Evolutionary conservation across 371 early-diverging fungal genomes (phyloP).

Genomic region (Umbelopsis sp.): DNA sequence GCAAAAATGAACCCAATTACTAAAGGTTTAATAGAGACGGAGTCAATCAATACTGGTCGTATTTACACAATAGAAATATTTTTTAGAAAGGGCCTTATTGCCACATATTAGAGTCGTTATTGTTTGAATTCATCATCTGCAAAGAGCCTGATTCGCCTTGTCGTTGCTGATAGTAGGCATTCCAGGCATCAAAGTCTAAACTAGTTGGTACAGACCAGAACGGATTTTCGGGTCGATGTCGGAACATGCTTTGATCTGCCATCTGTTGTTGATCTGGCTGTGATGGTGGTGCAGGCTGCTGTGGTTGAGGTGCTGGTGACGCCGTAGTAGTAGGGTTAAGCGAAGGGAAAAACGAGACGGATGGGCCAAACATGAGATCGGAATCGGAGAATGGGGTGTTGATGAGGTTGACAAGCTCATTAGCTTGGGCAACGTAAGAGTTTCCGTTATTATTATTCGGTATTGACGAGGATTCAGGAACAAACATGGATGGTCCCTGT

Average conservation of each 20-base stretch:
- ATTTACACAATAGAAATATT: no score
- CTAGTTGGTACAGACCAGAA: constrained; percentile 55
- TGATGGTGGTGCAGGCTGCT: constrained; percentile 15
- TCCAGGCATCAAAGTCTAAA: constrained; percentile 51
- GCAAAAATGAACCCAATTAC: no score
- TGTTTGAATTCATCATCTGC: constrained; percentile 1
- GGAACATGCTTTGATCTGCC: constrained; percentile 32
- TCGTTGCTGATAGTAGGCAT: constrained; percentile 37
- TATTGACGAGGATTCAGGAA: background rate
- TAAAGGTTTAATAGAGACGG: no score
- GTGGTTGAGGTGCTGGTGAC: background rate
- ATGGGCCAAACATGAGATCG: background rate
- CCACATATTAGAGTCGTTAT: constrained; percentile 12
- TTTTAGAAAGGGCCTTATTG: background rate
- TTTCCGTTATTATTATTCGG: background rate
- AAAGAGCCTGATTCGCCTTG: constrained; percentile 15
- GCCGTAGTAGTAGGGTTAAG: background rate
- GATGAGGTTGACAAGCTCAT: constrained; percentile 6
- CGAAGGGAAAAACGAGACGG: background rate
- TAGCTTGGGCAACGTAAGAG: background rate
- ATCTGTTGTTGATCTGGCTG: constrained; percentile 22
- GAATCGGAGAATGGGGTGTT: constrained; percentile 13
- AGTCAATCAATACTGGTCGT: no score
- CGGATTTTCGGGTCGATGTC: constrained; percentile 50
- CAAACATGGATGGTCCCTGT: background rate